A percentile compares a stretch with the other conserved stretches of the same genome.
phyloP scores from a whole-genome alignment of 129 eudicot species.

The Chrysanthemum makinoi region DNA sequence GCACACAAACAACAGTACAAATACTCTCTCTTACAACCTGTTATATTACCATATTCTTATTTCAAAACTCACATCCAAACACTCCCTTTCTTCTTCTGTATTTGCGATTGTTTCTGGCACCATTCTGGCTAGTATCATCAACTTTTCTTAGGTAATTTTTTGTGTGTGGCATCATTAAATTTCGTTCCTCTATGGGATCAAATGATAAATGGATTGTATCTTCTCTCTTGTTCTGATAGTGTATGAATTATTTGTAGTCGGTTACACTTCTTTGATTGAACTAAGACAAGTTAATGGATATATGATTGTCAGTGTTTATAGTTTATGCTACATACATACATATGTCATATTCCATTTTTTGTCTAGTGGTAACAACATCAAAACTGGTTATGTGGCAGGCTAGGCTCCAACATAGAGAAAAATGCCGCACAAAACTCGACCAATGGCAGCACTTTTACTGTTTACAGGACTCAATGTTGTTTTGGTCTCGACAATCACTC shows the following conservation, averaged over 20 bases:
- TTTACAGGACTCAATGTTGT: conserved; percentile 83
- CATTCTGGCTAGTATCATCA: too few relatives aligned
- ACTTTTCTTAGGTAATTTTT: too few relatives aligned
- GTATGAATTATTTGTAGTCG: too few relatives aligned
- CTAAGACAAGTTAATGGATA: background rate
- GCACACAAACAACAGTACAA: background rate
- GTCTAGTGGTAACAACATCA: background rate
- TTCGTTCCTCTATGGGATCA: too few relatives aligned
- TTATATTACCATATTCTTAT: too few relatives aligned
- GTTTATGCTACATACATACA: background rate
- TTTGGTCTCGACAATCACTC: conserved; percentile 73
- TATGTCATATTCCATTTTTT: background rate
- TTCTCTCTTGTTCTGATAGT: too few relatives aligned
- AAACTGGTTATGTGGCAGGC: conserved; percentile 1
- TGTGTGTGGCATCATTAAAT: too few relatives aligned
- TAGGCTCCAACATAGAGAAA: conserved; percentile 25
- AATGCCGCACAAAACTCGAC: conserved; percentile 94
- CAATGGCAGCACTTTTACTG: conserved; percentile 79
- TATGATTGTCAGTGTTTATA: background rate
- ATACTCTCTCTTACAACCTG: too few relatives aligned
- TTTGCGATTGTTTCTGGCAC: too few relatives aligned
- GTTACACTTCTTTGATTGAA: background rate
- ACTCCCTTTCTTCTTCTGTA: too few relatives aligned
- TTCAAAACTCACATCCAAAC: too few relatives aligned
- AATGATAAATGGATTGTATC: too few relatives aligned